Evolutionary conservation across 306 rosid species (phyloP), one percentile per base, ranked within the genome.

Genomic region (Carpinus viminea): DNA sequence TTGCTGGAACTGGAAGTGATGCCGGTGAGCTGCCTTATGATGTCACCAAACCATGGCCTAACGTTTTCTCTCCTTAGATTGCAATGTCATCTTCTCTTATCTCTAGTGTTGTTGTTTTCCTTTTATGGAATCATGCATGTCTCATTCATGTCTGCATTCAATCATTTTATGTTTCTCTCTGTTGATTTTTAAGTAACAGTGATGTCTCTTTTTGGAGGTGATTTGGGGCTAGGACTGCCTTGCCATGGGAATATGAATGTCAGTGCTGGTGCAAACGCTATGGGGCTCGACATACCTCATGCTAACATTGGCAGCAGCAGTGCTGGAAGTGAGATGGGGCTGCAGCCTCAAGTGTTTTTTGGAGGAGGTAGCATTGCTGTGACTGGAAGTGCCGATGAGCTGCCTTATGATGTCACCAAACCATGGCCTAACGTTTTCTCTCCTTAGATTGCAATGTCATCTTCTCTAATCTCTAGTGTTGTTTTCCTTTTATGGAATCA

Each of bases 351-450:
- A 16, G 71, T 48, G 11, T 16, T 53, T 18, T 51, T 41, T 28
- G 26, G 26, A 24, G 64, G 54, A 47, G 66, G 36, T 17, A 36
- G 24, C 15, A 51, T 0, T 74, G 51, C 50, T 21, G 78, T 70
- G 17, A 31, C 34, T 31, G 34, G 34, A 31, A 31, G 36, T 62
- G 72, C 28, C 7, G 73, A 31, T 11, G 73, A 31, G 1, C 16
- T 52, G 56, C 68, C 78, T 21, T 65, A 15, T 60, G 83, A 73
- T 64, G 16, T 59, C 66, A 7, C 6, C 69, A 64, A 65, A 45
- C 34, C 36, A 16, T 79, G 78, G 83, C 57, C 46, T 8, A n/a
- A 26, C 16, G 21, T 56, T 75, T 47, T 48, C 48, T 57, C 51
- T n/a, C 55, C 38, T 24, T 78, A 28, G 38, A 70, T 24, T 41